phyloP scores from a whole-genome alignment of 345 rosid genomes.

The Gossypioides kirkii region DNA sequence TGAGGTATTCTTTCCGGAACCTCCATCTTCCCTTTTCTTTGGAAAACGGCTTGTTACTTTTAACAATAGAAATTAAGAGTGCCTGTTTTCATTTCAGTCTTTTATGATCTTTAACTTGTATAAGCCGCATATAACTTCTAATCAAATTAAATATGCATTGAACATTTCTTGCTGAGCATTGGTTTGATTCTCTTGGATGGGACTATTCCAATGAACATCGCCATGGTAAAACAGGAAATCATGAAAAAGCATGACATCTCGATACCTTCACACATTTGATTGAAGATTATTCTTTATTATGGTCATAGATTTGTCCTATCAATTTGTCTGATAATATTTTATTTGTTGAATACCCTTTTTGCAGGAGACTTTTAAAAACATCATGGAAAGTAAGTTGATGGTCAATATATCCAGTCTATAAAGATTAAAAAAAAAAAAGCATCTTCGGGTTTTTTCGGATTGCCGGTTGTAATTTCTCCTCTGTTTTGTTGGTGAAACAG shows the following conservation, averaged over 20 bases:
- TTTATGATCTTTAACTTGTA: neutral
- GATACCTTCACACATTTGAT: neutral
- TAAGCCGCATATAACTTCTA: neutral
- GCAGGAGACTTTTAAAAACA: constrained; percentile 74
- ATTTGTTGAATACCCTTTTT: constrained; percentile 10
- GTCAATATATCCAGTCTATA: neutral
- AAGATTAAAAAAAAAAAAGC: neutral
- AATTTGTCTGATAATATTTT: neutral
- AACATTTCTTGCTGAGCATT: neutral
- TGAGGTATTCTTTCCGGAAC: constrained; percentile 36
- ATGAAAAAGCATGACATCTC: neutral
- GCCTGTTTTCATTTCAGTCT: neutral
- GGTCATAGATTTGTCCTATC: neutral
- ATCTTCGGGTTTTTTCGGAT: neutral
- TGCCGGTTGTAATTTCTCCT: neutral
- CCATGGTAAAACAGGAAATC: neutral
- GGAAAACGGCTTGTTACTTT: no score
- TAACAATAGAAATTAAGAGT: neutral
- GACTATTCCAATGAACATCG: neutral
- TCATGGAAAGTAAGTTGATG: constrained; percentile 73
- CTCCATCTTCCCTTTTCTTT: neutral
- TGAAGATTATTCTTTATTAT: neutral
- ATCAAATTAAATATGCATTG: neutral
- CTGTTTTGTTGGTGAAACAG: constrained; percentile 28
- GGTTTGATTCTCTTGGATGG: neutral